Evolutionary conservation across 2,329 filamentous ascomycete genomes (phyloP).

Genomic region (Colletotrichum eremochloae): DNA sequence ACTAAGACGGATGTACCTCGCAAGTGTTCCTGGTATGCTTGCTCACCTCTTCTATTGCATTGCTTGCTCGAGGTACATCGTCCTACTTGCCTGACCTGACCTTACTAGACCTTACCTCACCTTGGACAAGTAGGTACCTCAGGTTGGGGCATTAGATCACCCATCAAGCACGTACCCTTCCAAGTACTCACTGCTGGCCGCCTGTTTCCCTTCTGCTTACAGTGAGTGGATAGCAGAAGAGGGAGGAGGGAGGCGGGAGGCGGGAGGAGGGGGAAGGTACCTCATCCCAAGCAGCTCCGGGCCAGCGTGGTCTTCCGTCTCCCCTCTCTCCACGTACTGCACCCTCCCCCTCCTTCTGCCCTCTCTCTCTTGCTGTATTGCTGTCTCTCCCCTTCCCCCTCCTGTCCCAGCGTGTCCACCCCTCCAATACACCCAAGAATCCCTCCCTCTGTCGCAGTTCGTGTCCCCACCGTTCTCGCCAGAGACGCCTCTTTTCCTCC

Average conservation of each 20-base stretch:
- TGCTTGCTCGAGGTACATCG: constrained; percentile 14
- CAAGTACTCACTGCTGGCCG: constrained; percentile 8
- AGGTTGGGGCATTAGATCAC: neutral
- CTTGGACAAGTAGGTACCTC: neutral
- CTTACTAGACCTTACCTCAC: constrained; percentile 10
- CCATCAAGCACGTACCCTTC: constrained; percentile 16
- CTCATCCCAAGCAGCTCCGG: constrained; percentile 23
- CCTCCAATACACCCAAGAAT: constrained; percentile 30
- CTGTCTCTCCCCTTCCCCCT: constrained; percentile 26
- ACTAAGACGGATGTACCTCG: constrained; percentile 21
- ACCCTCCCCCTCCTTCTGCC: constrained; percentile 11
- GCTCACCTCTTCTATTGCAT: neutral
- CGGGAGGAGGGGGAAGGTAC: constrained; percentile 18
- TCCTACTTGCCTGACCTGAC: neutral
- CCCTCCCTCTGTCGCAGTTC: constrained; percentile 39
- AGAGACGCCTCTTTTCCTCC: constrained; percentile 33
- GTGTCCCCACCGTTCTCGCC: constrained; percentile 41
- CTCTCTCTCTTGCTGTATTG: constrained; percentile 12
- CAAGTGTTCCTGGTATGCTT: constrained; percentile 12
- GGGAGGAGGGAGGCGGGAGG: constrained; percentile 1
- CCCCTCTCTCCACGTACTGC: constrained; percentile 2
- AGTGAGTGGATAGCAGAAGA: neutral
- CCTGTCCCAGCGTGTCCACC: constrained; percentile 20
- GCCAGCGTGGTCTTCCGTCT: constrained; percentile 32
- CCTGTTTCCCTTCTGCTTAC: constrained; percentile 26